Evolutionary conservation across 345 rosid genomes (phyloP).

Genomic region (Populus davidiana): DNA sequence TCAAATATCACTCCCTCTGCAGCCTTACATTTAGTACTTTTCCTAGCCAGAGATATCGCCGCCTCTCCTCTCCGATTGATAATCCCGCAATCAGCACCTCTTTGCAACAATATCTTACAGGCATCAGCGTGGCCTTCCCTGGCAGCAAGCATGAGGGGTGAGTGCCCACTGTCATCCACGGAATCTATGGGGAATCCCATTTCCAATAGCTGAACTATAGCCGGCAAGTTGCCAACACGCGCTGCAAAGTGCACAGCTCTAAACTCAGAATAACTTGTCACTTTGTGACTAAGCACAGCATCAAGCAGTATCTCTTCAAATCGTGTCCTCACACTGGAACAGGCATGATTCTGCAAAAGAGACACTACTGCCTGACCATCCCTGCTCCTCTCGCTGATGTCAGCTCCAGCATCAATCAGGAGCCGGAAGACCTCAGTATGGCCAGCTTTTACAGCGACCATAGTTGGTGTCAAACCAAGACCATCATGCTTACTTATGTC

Average conservation of each 20-base stretch:
- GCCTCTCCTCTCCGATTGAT: constrained; percentile 22
- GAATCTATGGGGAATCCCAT: constrained; percentile 16
- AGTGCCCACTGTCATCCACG: constrained; percentile 25
- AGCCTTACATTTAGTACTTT: constrained; percentile 24
- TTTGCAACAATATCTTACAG: constrained; percentile 31
- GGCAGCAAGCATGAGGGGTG: constrained; percentile 35
- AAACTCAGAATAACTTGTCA: constrained; percentile 23
- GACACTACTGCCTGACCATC: constrained; percentile 23
- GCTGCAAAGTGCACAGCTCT: constrained; percentile 33
- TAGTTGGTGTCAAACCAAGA: constrained; percentile 24
- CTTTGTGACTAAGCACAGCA: constrained; percentile 14
- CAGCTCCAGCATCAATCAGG: constrained; percentile 26
- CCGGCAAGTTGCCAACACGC: constrained; percentile 20
- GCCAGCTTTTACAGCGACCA: constrained; percentile 23
- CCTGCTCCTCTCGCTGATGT: constrained; percentile 25
- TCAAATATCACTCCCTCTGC: constrained; percentile 31
- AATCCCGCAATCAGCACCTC: constrained; percentile 24
- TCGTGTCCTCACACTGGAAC: constrained; percentile 19
- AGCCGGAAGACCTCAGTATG: constrained; percentile 30
- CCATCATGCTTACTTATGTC: constrained; percentile 24
- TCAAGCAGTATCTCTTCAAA: constrained; percentile 36
- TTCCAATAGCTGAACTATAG: constrained; percentile 24
- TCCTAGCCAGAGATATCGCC: constrained; percentile 27
- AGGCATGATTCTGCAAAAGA: constrained; percentile 13
- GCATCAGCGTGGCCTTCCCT: constrained; percentile 33